phyloP scores from a whole-genome alignment of 306 rosid species.

The Castanea mollissima region DNA sequence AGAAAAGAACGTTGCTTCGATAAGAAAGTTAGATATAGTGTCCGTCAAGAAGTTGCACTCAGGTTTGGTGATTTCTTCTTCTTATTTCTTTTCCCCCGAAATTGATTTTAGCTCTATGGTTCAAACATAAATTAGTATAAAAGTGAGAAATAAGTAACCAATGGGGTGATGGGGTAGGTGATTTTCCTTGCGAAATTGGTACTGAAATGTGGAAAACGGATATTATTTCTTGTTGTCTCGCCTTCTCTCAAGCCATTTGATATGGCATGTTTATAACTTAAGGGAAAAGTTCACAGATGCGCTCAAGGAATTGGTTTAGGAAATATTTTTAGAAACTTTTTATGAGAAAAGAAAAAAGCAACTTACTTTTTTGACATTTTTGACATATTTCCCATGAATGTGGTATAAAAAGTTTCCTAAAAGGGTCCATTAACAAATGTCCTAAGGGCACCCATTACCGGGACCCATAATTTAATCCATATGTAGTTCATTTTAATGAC shows the following conservation, averaged over 20 bases:
- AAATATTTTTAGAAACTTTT: no score
- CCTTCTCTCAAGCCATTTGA: background rate
- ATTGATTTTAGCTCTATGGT: constrained; percentile 3
- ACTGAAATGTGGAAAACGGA: background rate
- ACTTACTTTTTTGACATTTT: no score
- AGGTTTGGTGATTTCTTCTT: constrained; percentile 45
- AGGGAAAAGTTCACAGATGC: no score
- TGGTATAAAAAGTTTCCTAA: no score
- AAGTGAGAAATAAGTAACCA: background rate
- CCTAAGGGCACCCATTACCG: no score
- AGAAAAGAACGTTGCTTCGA: constrained; percentile 89
- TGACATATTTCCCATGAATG: no score
- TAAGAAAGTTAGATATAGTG: constrained; percentile 91
- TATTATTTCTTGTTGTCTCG: background rate
- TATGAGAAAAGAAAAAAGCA: no score
- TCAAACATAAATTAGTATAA: background rate
- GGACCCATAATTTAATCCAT: no score
- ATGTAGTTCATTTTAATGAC: background rate
- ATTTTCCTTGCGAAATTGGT: background rate
- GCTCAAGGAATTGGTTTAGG: no score
- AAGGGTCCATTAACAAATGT: no score
- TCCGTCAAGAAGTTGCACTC: constrained; percentile 99
- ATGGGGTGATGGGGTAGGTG: background rate
- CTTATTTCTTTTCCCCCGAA: background rate
- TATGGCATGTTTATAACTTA: no score